Conservation (phyloP, 116 monocot species). For the Trichopus zeylanicus region DNA sequence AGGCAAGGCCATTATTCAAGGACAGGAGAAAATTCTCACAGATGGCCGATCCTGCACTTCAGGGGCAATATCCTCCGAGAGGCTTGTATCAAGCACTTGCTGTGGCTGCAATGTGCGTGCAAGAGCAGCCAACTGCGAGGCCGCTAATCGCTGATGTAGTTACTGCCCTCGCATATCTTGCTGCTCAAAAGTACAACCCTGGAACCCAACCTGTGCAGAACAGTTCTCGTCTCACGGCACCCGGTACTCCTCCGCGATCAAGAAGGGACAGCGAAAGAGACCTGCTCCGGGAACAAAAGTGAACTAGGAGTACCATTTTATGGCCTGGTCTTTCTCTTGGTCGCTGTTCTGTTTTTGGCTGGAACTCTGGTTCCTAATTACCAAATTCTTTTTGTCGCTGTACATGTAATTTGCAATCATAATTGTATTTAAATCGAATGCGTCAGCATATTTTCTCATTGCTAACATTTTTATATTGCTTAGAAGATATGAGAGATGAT, state of each 20-base stretch:
- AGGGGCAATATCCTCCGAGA: slow-evolving; percentile 35
- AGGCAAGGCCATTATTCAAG: slow-evolving; percentile 54
- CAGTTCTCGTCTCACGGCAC: not conserved
- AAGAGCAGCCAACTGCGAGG: slow-evolving; percentile 41
- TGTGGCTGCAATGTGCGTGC: slow-evolving; percentile 60
- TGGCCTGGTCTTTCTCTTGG: no score
- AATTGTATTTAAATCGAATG: not conserved
- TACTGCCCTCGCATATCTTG: slow-evolving; percentile 51
- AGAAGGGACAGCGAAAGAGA: slow-evolving; percentile 2
- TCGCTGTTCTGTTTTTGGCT: not conserved
- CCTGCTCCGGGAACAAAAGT: not conserved
- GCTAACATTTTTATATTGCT: not conserved
- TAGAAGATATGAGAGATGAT: no score
- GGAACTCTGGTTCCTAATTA: not conserved
- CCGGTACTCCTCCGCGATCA: slow-evolving; percentile 5
- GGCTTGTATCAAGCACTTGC: slow-evolving; percentile 51
- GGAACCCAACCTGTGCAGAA: slow-evolving; percentile 3
- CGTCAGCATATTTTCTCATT: not conserved
- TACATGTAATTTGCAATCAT: not conserved
- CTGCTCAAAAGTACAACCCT: slow-evolving; percentile 33
- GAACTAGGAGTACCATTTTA: no score
- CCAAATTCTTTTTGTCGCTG: not conserved
- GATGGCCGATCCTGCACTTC: slow-evolving; percentile 54
- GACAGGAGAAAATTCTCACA: slow-evolving; percentile 41
- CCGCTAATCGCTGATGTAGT: slow-evolving; percentile 49